phyloP scores from a whole-genome alignment of 83 land plant genomes.

The Thuja plicata region DNA sequence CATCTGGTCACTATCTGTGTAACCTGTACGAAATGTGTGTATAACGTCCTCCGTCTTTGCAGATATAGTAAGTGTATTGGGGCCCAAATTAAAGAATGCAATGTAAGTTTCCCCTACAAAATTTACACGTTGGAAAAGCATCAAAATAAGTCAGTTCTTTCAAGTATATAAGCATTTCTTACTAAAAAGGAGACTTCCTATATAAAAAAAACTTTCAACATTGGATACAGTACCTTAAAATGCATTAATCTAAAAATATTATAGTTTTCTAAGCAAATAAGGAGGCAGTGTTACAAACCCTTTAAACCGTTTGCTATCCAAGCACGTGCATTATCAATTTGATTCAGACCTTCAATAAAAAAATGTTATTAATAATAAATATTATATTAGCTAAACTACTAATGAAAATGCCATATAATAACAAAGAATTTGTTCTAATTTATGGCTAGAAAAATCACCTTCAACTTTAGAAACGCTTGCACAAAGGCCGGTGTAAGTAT shows the following conservation, averaged over 20 bases:
- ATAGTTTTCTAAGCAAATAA: neutral
- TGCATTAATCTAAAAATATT: neutral
- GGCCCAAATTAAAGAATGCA: conserved; percentile 23
- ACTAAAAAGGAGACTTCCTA: neutral
- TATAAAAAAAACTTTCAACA: neutral
- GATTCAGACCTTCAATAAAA: neutral
- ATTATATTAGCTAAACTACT: neutral
- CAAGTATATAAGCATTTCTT: neutral
- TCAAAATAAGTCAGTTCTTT: neutral
- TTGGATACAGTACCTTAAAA: neutral
- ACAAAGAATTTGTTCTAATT: neutral
- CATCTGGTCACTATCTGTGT: neutral
- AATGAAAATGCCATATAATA: neutral
- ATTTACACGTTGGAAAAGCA: neutral
- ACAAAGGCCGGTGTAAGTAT: conserved; percentile 11
- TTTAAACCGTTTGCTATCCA: conserved; percentile 16
- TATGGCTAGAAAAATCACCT: neutral
- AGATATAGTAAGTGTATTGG: conserved; percentile 4
- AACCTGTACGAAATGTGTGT: neutral
- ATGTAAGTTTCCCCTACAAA: conserved; percentile 19
- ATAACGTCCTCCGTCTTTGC: conserved; percentile 10
- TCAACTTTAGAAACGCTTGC: conserved; percentile 4
- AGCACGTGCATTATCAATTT: neutral
- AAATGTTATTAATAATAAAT: neutral
- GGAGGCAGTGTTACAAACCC: neutral